Evolutionary conservation across 805 yeast genomes (phyloP), one percentile per base, ranked within the genome.

Genomic region (Komagataella phaffii): DNA sequence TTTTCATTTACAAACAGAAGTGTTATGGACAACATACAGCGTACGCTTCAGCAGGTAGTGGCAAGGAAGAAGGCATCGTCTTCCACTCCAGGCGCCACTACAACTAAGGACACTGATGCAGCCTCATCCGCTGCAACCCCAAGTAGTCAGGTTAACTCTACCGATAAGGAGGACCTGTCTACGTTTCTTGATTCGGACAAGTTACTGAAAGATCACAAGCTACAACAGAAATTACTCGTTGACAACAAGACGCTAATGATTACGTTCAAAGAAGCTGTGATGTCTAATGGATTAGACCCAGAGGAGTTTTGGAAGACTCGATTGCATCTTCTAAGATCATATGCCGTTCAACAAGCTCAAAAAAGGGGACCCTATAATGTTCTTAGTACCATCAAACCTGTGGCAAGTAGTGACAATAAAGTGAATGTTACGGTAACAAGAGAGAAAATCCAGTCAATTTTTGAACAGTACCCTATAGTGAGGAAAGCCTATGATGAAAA

Each of bases 311-410:
- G 97, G 97, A 73, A 81, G 1, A 83, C 90, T 5, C 70, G 97
- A 56, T 71, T 89, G 8, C 87, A 88, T 58, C 73, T 85, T 23
- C 66, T 93, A 52, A 71, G 98, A 51, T 88, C 96, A 0, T 88
- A 79, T 68, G 96, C 97, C 0, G 75, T 93, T 56, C 79, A 91
- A 7, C 77, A 80, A 17, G 78, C 88, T 18, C 99, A 93, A 62
- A 85, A 86, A 56, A 74, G 84, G 49, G 99, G 99, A 0, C 93
- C 96, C 0, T 93, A 90, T 64, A 93, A 93, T 61, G 98, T 93
- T 0, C 69, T 93, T 51, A 85, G 96, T 47, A 88, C 98, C 0
- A 91, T 93, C 56, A 88, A 86, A 61, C 96, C 98, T 0, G 91
- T 88, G 6, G 96, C 96, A 0, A 82, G 95, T 0, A 79, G 88